Conservation (phyloP, 2,329 filamentous ascomycete genomes). For the Alternaria alternata region DNA sequence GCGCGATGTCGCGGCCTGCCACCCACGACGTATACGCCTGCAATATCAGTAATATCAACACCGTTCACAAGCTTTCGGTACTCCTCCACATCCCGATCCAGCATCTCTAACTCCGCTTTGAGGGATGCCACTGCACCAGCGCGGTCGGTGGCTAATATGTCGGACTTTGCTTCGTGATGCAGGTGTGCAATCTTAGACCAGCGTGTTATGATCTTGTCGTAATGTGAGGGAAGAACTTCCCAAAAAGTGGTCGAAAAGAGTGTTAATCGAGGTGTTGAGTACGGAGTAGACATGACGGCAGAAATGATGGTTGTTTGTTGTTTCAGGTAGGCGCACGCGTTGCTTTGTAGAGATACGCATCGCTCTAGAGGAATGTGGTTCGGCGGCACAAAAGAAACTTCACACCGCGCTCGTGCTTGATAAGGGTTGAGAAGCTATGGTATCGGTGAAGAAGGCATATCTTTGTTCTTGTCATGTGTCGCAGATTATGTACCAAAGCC, state of each 20-base stretch:
- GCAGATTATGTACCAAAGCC: not conserved
- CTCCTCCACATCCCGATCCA: constrained; percentile 16
- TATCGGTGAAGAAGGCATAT: not conserved
- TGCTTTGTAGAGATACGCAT: not conserved
- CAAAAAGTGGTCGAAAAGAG: constrained; percentile 18
- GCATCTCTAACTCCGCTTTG: constrained; percentile 24
- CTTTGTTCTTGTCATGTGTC: not conserved
- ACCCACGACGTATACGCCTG: constrained; percentile 22
- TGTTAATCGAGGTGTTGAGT: not conserved
- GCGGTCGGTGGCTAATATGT: constrained; percentile 14
- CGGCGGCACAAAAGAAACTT: not conserved
- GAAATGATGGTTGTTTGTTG: not conserved
- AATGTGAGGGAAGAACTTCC: constrained; percentile 18
- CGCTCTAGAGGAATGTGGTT: not conserved
- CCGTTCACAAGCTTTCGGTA: constrained; percentile 13
- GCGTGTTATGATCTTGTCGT: constrained; percentile 15
- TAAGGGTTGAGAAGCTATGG: not conserved
- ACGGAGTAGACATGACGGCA: not conserved
- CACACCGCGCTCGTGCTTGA: not conserved
- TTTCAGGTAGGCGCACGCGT: not conserved
- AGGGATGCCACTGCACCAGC: constrained; percentile 16
- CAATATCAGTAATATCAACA: constrained; percentile 20
- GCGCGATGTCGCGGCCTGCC: constrained; percentile 16
- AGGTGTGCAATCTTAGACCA: constrained; percentile 11
- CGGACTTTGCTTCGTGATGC: constrained; percentile 12